Evolutionary conservation across 2,329 filamentous ascomycete species (phyloP).

Genomic region (Venturia carpophila): DNA sequence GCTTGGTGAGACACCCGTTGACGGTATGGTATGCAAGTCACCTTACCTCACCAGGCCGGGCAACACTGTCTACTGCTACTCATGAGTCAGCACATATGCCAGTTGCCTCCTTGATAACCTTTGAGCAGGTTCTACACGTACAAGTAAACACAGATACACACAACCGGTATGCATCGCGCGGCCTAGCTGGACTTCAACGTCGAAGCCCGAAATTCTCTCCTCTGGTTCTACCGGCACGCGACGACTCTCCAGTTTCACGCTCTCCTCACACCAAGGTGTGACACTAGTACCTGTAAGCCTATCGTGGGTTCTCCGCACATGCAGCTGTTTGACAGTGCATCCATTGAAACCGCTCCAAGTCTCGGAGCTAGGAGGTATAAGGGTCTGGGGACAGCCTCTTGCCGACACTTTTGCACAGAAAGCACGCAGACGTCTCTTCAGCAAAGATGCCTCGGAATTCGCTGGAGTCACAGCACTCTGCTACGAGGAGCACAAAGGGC

Average conservation of each 20-base stretch:
- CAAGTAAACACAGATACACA: neutral
- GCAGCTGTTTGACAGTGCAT: slow-evolving; percentile 7
- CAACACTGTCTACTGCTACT: neutral
- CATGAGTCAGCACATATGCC: neutral
- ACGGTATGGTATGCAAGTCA: neutral
- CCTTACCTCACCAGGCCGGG: neutral
- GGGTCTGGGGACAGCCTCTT: neutral
- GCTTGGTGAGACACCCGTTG: no score
- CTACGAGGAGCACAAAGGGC: neutral
- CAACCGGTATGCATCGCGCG: neutral
- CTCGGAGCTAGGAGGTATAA: slow-evolving; percentile 13
- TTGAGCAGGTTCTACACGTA: neutral
- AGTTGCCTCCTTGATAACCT: neutral
- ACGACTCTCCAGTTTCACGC: neutral
- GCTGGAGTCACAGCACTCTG: neutral
- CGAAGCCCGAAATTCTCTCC: neutral
- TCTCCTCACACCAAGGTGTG: slow-evolving; percentile 8
- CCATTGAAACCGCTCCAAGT: slow-evolving; percentile 10
- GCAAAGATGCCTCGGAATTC: neutral
- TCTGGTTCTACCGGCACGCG: neutral
- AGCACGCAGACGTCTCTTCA: neutral
- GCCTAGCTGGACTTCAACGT: neutral
- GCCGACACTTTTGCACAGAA: neutral
- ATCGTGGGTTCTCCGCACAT: slow-evolving; percentile 10
- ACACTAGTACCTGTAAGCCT: neutral